phyloP scores from a whole-genome alignment of 805 yeast genomes.

The Zygotorulaspora chibaensis region DNA sequence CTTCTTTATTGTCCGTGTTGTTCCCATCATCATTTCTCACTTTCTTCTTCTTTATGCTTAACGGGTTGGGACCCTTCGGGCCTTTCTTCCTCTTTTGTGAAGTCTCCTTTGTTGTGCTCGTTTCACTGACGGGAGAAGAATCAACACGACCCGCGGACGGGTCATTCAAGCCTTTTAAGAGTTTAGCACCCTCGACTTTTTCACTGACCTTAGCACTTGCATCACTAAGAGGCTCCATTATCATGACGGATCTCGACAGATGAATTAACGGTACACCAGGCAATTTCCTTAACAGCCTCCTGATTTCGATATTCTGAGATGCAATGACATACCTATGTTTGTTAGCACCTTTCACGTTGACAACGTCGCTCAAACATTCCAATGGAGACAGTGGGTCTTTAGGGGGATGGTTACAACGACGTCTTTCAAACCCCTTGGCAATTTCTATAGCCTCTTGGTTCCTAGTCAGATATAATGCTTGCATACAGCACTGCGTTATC shows the following conservation, averaged over 20 bases:
- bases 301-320: constrained; percentile 66
- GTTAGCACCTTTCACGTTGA: constrained; percentile 67
- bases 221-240: constrained; percentile 87
- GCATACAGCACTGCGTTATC: constrained; percentile 96
- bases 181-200: constrained; percentile 58
- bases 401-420: constrained; percentile 84
- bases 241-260: constrained; percentile 88
- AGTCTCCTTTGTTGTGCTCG: constrained; percentile 10
- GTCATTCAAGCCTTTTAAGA: constrained; percentile 76
- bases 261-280: constrained; percentile 91
- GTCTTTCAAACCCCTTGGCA: constrained; percentile 82
- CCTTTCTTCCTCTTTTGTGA: constrained; percentile 53
- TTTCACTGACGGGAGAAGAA: constrained; percentile 22
- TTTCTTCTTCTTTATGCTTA: constrained; percentile 79
- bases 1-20: constrained; percentile 1
- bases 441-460: constrained; percentile 72
- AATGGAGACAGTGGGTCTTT: constrained; percentile 56
- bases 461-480: constrained; percentile 66
- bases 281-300: constrained; percentile 63
- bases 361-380: constrained; percentile 73
- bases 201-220: constrained; percentile 53
- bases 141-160: constrained; percentile 45
- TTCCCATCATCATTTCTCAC: constrained; percentile 7
- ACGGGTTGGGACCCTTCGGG: constrained; percentile 82
- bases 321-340: constrained; percentile 91